Conservation (phyloP, 2,329 filamentous ascomycete species). For the Fusarium aywerte region DNA sequence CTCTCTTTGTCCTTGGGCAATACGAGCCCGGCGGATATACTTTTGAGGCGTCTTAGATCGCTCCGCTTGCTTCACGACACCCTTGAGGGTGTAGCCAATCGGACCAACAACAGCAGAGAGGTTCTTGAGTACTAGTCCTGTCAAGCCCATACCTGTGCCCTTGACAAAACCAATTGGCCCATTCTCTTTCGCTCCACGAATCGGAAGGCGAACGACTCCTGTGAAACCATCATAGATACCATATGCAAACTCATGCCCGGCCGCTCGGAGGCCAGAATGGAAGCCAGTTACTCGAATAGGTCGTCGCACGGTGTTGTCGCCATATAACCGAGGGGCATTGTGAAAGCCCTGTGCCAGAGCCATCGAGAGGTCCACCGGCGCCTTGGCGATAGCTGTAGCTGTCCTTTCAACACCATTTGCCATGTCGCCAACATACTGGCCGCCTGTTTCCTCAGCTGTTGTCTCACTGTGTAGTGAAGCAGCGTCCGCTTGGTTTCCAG, state of each 20-base stretch:
- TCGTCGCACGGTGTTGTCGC: conserved; percentile 74
- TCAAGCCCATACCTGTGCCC: conserved; percentile 71
- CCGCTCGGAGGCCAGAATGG: conserved; percentile 70
- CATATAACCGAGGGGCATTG: conserved; percentile 76
- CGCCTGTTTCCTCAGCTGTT: conserved; percentile 39
- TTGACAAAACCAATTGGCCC: conserved; percentile 60
- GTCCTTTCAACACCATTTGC: conserved; percentile 63
- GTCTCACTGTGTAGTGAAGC: conserved; percentile 26
- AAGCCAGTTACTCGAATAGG: conserved; percentile 73
- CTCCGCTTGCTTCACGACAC: conserved; percentile 68
- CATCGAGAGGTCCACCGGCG: conserved; percentile 70
- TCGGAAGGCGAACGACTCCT: conserved; percentile 69
- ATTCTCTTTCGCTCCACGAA: conserved; percentile 65
- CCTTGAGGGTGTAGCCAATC: conserved; percentile 71
- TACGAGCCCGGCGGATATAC: conserved; percentile 66
- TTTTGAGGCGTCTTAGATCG: conserved; percentile 63
- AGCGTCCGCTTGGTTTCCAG: conserved; percentile 7
- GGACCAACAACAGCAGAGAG: conserved; percentile 70
- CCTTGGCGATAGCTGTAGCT: conserved; percentile 61
- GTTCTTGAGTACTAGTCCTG: conserved; percentile 72
- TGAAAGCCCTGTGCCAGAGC: conserved; percentile 76
- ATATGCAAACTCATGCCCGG: conserved; percentile 69
- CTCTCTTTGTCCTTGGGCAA: conserved; percentile 67
- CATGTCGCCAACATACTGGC: conserved; percentile 62
- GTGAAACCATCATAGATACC: conserved; percentile 74